A percentile compares a stretch with the other conserved stretches of the same genome.
Evolutionary conservation across 257 asterid species (phyloP).

Genomic region (Solanum clarkiae): DNA sequence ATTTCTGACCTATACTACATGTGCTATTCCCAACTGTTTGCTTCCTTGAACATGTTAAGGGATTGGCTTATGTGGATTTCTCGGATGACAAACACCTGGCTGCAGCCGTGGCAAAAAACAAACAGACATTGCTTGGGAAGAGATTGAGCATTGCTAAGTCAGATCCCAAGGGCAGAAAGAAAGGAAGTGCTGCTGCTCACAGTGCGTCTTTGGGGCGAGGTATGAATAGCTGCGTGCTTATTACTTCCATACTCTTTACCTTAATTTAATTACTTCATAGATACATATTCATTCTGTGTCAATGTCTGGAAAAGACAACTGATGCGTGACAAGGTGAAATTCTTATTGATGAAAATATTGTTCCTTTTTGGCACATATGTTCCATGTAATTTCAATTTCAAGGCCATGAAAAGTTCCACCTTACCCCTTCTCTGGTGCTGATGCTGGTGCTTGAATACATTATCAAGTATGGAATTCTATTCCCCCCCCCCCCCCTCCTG

Average conservation of each 20-base stretch:
- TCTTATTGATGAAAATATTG: neutral
- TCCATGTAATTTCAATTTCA: neutral
- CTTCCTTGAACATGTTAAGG: slow-evolving; percentile 28
- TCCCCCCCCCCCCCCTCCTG: neutral
- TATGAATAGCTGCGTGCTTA: neutral
- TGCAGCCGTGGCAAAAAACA: slow-evolving; percentile 69
- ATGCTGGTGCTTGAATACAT: neutral
- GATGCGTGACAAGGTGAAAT: neutral
- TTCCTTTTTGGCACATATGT: neutral
- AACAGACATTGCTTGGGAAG: slow-evolving; percentile 47
- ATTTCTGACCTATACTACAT: neutral
- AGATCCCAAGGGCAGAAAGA: slow-evolving; percentile 58
- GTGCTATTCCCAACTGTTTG: neutral
- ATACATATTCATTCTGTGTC: neutral
- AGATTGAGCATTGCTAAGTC: slow-evolving; percentile 61
- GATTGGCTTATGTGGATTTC: slow-evolving; percentile 92
- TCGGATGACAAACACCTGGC: slow-evolving; percentile 69
- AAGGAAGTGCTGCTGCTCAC: slow-evolving; percentile 19
- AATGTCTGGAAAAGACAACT: neutral
- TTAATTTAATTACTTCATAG: neutral
- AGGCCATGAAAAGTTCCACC: too few relatives aligned
- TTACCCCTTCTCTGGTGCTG: too few relatives aligned
- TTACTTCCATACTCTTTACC: neutral
- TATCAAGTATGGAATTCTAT: neutral
- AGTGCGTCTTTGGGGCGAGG: slow-evolving; percentile 26